These are phyloP conservation scores for Fusarium sp. DNA, from an alignment of 2,329 filamentous ascomycete species.

Conservation along the genomic window DNA sequence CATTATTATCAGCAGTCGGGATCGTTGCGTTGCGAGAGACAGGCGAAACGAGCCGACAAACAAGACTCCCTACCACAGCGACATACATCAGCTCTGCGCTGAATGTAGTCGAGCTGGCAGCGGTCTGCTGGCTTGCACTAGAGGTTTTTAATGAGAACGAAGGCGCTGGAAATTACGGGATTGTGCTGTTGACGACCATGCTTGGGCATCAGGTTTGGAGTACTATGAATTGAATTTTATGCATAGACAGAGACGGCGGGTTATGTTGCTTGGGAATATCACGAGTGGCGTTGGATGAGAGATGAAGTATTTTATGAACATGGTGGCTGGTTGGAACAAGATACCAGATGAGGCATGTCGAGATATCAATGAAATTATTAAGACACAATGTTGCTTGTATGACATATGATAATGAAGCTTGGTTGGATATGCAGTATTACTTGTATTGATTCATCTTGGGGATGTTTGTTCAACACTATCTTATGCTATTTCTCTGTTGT, in stretches of 20 bases:
- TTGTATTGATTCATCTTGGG: background rate
- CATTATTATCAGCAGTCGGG: slow-evolving; percentile 40
- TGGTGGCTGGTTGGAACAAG: background rate
- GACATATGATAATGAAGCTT: too few relatives aligned
- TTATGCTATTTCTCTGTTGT: background rate
- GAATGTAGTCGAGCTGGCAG: slow-evolving; percentile 45
- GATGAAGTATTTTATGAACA: slow-evolving; percentile 6
- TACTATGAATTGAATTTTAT: slow-evolving; percentile 18
- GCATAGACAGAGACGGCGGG: background rate
- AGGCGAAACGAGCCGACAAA: slow-evolving; percentile 37
- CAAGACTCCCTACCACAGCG: slow-evolving; percentile 24
- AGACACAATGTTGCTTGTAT: background rate
- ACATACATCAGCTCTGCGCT: slow-evolving; percentile 40
- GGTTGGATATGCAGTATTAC: background rate
- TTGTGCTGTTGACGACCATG: slow-evolving; percentile 43
- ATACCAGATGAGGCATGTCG: background rate
- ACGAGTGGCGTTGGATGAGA: slow-evolving; percentile 17
- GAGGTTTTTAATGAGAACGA: slow-evolving; percentile 41
- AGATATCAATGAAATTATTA: background rate
- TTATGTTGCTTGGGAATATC: slow-evolving; percentile 7
- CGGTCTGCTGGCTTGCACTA: slow-evolving; percentile 47
- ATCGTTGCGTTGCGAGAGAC: slow-evolving; percentile 43
- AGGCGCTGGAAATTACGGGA: slow-evolving; percentile 40
- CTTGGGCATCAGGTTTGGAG: slow-evolving; percentile 45
- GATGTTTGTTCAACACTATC: background rate